These are phyloP conservation scores for Backusella morwellensis DNA, from an alignment of 192 early-diverging fungal species.

Conservation along the genomic window DNA sequence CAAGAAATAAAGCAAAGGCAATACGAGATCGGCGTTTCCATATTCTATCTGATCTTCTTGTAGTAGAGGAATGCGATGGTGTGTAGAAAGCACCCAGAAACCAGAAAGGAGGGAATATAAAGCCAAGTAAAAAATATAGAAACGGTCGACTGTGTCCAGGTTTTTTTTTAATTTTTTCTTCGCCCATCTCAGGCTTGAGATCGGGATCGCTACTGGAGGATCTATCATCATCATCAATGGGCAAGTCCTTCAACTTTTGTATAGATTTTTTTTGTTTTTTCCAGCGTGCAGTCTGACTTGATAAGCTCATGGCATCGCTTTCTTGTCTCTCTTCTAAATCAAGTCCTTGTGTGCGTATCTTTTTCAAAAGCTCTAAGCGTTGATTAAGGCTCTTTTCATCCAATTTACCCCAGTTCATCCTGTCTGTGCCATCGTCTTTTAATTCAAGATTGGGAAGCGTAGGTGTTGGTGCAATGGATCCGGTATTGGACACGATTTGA, in stretches of 20 bases:
- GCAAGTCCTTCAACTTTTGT: not conserved
- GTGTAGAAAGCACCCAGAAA: slow-evolving; percentile 18
- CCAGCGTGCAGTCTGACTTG: slow-evolving; percentile 4
- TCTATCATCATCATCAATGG: not conserved
- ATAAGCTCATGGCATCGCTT: not conserved
- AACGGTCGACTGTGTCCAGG: slow-evolving; percentile 8
- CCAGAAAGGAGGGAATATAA: slow-evolving; percentile 29
- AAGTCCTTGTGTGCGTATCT: slow-evolving; percentile 3
- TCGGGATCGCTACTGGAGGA: not conserved
- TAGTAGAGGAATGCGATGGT: not conserved
- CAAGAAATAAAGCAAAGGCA: slow-evolving; percentile 7
- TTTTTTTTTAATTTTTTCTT: not conserved
- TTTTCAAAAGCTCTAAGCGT: slow-evolving; percentile 6
- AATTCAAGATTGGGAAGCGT: slow-evolving; percentile 7
- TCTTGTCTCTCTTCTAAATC: not conserved
- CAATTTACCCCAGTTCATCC: not conserved
- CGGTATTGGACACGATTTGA: not conserved
- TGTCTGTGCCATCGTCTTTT: not conserved
- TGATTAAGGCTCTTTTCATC: not conserved
- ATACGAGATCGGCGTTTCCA: slow-evolving; percentile 19
- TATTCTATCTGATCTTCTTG: slow-evolving; percentile 17
- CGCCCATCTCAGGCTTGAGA: not conserved
- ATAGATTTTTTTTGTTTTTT: slow-evolving; percentile 6
- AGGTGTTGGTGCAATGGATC: not conserved
- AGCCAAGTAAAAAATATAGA: slow-evolving; percentile 27